Percentiles rank a stretch among this genome's conserved stretches.
phyloP scores from a whole-genome alignment of 108 stramenopile genomes.

The Phaeodactylum tricornutum region DNA sequence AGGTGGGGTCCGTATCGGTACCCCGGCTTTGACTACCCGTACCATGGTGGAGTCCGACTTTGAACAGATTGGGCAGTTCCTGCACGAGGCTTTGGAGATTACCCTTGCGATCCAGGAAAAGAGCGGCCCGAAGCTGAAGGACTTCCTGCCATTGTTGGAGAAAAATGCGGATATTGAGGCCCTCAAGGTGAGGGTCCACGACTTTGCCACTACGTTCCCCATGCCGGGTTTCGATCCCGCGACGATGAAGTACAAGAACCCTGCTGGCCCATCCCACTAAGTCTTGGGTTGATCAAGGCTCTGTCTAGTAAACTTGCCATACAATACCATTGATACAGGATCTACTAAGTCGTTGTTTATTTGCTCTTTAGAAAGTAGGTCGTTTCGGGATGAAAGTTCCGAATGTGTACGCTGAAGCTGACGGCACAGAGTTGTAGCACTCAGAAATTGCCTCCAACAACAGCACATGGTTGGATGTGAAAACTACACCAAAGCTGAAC shows the following conservation, averaged over 20 bases:
- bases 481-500: too few species aligned
- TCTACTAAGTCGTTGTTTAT: too few species aligned
- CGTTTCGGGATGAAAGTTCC: too few species aligned
- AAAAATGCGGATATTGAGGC: constrained; percentile 56
- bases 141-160: constrained; percentile 78
- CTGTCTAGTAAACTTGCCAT: too few species aligned
- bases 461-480: too few species aligned
- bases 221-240: constrained; percentile 96
- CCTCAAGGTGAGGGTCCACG: constrained; percentile 73
- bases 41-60: constrained; percentile 93
- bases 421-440: too few species aligned
- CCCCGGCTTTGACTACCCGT: constrained; percentile 87
- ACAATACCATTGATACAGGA: too few species aligned
- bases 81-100: constrained; percentile 83
- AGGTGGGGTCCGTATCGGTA: constrained; percentile 96
- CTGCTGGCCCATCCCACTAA: constrained; percentile 19
- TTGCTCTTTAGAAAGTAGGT: too few species aligned
- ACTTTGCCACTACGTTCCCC: constrained; percentile 90
- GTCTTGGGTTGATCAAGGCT: too few species aligned
- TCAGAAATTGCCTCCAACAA: too few species aligned
- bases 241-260: constrained; percentile 73
- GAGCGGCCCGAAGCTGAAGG: constrained; percentile 85
- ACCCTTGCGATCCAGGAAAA: constrained; percentile 82
- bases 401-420: too few species aligned
- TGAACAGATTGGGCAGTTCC: constrained; percentile 89